Evolutionary conservation across 345 rosid species (phyloP), one percentile per base, ranked within the genome.

Genomic region (Excoecaria agallocha): DNA sequence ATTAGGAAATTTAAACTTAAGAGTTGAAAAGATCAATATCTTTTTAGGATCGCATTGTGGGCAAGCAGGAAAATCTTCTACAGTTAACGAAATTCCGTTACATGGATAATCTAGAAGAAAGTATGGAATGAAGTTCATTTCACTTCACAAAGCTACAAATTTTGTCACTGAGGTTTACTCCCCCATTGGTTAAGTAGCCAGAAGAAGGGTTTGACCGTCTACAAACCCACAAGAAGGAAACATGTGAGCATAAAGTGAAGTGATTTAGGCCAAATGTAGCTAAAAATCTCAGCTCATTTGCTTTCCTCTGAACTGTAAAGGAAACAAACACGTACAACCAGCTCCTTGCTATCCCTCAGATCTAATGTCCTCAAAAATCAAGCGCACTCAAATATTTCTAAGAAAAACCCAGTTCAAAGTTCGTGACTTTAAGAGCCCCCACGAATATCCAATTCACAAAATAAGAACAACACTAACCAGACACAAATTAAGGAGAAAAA

Each of bases 321-420:
- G 12, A 58, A 74, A 59, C 16, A 75, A 48, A 20, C 19, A 57
- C 30, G 30, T 30, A 30, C 67, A 52, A 41, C 24, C 43, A 35
- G 30, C 50, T 8, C 39, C 39, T 13, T 61, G 37, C 13, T 69
- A 64, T 19, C 61, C 22, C 51, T 51, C 65, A 72, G 83, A 79
- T 84, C 87, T 69, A 72, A 61, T 35, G 61, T 25, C 62, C 25
- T 67, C 24, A 6, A n/a, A 30, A 12, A 39, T 50, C 30, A 66
- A 55, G 20, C 8, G 46, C 56, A 24, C 3, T 66, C 54, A 24
- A 60, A 13, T 49, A 24, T 68, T 68, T 56, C 69, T 37, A 51
- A 61, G 16, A 49, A 12, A 75, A 54, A 19, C 68, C 10, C 64
- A 24, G 54, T 45, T 66, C 16, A 67, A 66, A 62, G 30, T 8